Base-by-base conservation (phyloP, 176 grass and related monocot species). In the Lolium perenne region DNA sequence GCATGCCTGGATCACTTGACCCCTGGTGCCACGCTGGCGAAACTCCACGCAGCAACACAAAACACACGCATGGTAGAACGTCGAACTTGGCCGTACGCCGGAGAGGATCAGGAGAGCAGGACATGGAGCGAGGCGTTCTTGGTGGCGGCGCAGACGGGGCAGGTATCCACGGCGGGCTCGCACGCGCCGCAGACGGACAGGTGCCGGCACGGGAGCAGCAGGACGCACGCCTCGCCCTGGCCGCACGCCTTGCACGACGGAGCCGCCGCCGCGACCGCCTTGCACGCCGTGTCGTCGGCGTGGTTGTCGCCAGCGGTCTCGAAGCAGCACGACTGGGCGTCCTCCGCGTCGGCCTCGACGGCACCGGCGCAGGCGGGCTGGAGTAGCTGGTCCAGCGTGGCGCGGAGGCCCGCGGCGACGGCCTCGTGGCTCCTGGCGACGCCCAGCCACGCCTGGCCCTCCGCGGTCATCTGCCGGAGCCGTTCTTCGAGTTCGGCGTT, bases 131-230 rank as follows among this genome's bases (percentile, higher is more conserved):
- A 92, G 18, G 90, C 88, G 50, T 91, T 91, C 81, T 92, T 92
- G 8, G 50, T 16, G 50, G 86, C 70, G 0, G 18, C 17, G 82
- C 92, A 94, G 17, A 92, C 70, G 0, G 92, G 92, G 80, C 92
- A 97, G 0, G 51, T 6, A 8, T 84, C 73, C 7, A 21, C 29
- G 12, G 80, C 20, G 13, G 86, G 9, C 18, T 89, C 87, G 81
- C 92, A 94, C 8, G 59, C 55, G 15, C 47, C 53, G 74, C 95
- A 97, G 6, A 94, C 46, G 89, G 86, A 87, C 1, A 97, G 90
- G 64, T 97, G 95, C 3, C 88, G 50, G 83, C 95, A 94, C 9
- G 95, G 95, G 0, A 97, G 86, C 69, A 97, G 79, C 18, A 97
- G 73, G 8, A 94, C 88, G 74, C 66, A 87, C 0, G 72, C 90